Base-by-base conservation (phyloP, 2,329 filamentous ascomycete genomes). In the Colletotrichum sublineola region DNA sequence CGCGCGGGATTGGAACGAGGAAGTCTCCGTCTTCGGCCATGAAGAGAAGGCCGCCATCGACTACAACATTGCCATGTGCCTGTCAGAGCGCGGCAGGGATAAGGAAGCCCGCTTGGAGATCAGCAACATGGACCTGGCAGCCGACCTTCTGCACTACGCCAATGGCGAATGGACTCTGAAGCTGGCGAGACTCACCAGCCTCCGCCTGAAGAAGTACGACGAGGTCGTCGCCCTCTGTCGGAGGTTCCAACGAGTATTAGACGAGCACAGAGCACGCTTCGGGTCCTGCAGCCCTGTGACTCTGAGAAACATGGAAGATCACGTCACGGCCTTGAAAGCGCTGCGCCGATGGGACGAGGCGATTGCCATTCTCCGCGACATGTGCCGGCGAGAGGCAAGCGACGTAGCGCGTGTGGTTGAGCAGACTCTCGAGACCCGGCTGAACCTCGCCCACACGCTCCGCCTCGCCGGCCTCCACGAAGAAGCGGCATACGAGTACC, bases 51-150 rank as follows among this genome's bases (percentile, higher is more conserved):
- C 72, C 3, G 74, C 74, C 62, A 75, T 75, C 48, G 74, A 75
- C 65, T 75, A 75, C 55, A 75, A 75, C 7, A 75, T 75, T 24
- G 74, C 73, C 55, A 74, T 75, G 74, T 75, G 74, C 44, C 72
- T 75, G n/a, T 75, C 74, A 3, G 74, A 75, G 58, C 74, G 68
- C n/a, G 68, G 72, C 42, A 61, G 42, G 4, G 65, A 75, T 15
- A 31, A 44, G 38, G 61, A 74, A 36, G 74, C 74, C 36, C 48
- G 66, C 8, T 63, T 61, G 11, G 74, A 74, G 56, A 71, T 75
- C 11, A 65, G 52, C 15, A 52, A 57, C 29, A 74, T 75, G 68
- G 74, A 75, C 20, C 48, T 75, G 12, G 72, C 74, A 33, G 74
- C 68, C 42, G 74, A 75, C 44, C 68, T 75, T 8, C 65, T 75